These are phyloP conservation scores for Penicillium expansum DNA, from an alignment of 2,329 filamentous ascomycete species.

Conservation along the genomic window DNA sequence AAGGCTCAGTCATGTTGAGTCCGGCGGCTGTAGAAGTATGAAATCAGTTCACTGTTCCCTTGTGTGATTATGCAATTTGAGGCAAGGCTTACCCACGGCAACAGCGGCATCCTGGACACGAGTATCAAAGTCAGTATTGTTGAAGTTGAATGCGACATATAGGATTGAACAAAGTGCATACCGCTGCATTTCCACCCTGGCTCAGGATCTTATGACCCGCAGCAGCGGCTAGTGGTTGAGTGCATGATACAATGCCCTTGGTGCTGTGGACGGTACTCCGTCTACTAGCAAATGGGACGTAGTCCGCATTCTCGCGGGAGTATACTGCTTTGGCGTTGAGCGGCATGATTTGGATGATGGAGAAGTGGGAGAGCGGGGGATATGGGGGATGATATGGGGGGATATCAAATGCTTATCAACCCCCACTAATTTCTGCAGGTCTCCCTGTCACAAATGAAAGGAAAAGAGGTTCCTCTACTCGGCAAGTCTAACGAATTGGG, in stretches of 20 bases:
- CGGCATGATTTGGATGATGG: conserved; percentile 40
- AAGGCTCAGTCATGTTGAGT: conserved; percentile 89
- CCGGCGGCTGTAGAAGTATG: conserved; percentile 64
- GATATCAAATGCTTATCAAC: not conserved
- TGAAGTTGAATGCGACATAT: not conserved
- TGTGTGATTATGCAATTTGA: not conserved
- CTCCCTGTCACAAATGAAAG: not conserved
- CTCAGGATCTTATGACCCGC: conserved; percentile 83
- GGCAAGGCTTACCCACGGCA: conserved; percentile 65
- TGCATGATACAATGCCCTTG: conserved; percentile 84
- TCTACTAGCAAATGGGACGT: conserved; percentile 58
- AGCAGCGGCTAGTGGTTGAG: conserved; percentile 83
- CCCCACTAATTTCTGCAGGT: not conserved
- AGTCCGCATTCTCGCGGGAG: conserved; percentile 47
- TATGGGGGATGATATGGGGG: not conserved
- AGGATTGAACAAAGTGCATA: conserved; percentile 49
- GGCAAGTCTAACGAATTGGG: conserved; percentile 1
- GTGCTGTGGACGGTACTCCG: conserved; percentile 92
- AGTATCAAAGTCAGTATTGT: not conserved
- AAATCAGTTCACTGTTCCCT: conserved; percentile 8
- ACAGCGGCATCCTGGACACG: conserved; percentile 80
- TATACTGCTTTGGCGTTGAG: conserved; percentile 52
- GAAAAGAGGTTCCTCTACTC: not conserved
- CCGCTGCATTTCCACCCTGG: conserved; percentile 88
- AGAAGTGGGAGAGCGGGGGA: not conserved